Base-by-base conservation (phyloP, 2,329 filamentous ascomycete species). In the Fusarium sulawesiense region DNA sequence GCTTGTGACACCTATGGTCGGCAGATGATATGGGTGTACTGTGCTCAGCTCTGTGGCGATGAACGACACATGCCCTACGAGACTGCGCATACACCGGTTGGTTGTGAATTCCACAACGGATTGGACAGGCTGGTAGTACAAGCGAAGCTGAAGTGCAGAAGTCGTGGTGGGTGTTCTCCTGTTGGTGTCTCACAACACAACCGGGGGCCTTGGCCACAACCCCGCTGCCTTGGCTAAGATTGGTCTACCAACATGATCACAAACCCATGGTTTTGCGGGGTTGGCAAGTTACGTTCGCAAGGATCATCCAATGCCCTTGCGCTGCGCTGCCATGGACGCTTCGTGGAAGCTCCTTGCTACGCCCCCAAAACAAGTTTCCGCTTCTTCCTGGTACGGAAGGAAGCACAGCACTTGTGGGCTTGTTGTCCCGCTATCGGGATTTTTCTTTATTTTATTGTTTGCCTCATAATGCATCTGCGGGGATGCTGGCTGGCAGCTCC, bases 1-100 rank as follows among this genome's bases (percentile, higher is more conserved):
- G 79, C 82, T 90, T 23, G 87, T 90, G 46, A 89, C 88, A 53
- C 88, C 88, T 34, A 84, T 88, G 78, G 76, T 87, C 70, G 82
- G 85, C 55, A 83, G 85, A 72, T 88, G 72, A 77, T 59, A 32
- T 54, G 58, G 57, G 44, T 32, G 41, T 42, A 45, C 29, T 34
- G 42, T 45, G 44, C 32, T 42, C 58, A 57, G 55, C 29, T 55
- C 44, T 44, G 27, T 12, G 41, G 53, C 42, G 23, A 32, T 37
- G 25, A 47, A 27, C 27, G 25, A 42, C 30, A 47, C 42, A 37
- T 32, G 40, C 49, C 56, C 32, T 47, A 56, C n/a, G 21, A 34
- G 62, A 34, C 20, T 66, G 56, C 41, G 37, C 60, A 41, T 68
- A 51, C 54, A 50, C 55, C 25, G 37, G 41, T 60, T 49, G 27